Evolutionary conservation across 1,284 basidiomycete species (phyloP).

Genomic region (Cutaneotrichosporon spelunceum): DNA sequence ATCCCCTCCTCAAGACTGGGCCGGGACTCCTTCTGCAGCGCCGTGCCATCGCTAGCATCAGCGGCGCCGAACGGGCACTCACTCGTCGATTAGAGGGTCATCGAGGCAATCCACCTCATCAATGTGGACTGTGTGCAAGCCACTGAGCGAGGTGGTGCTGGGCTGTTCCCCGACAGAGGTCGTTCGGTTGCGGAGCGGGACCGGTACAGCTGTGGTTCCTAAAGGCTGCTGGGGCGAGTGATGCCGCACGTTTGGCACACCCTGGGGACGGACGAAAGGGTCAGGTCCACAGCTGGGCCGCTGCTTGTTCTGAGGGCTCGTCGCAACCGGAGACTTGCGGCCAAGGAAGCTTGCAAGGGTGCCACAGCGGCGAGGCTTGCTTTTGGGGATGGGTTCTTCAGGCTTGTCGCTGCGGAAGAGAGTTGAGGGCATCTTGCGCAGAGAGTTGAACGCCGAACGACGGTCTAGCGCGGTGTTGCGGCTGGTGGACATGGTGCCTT

Average conservation of each 20-base stretch:
- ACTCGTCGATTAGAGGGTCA: slow-evolving; percentile 15
- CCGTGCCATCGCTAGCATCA: background rate
- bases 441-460: slow-evolving; percentile 23
- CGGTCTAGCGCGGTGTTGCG: background rate
- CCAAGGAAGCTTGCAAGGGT: background rate
- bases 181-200: slow-evolving; percentile 21
- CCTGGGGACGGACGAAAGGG: slow-evolving; percentile 33
- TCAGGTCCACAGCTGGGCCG: slow-evolving; percentile 42
- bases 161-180: background rate
- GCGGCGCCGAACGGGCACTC: background rate
- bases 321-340: background rate
- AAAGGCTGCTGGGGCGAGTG: slow-evolving; percentile 17
- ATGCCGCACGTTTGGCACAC: slow-evolving; percentile 27
- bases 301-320: slow-evolving; percentile 19
- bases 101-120: slow-evolving; percentile 14
- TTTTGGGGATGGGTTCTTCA: slow-evolving; percentile 4
- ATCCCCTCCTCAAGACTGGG: background rate
- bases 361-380: background rate
- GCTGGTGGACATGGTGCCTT: background rate
- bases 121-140: slow-evolving; percentile 2
- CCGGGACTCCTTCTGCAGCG: background rate
- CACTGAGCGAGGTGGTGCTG: background rate
- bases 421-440: slow-evolving; percentile 40
- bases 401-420: slow-evolving; percentile 26
- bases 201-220: slow-evolving; percentile 20